Evolutionary conservation across 495 filamentous ascomycete genomes (phyloP).

Genomic region (Halenospora varia): DNA sequence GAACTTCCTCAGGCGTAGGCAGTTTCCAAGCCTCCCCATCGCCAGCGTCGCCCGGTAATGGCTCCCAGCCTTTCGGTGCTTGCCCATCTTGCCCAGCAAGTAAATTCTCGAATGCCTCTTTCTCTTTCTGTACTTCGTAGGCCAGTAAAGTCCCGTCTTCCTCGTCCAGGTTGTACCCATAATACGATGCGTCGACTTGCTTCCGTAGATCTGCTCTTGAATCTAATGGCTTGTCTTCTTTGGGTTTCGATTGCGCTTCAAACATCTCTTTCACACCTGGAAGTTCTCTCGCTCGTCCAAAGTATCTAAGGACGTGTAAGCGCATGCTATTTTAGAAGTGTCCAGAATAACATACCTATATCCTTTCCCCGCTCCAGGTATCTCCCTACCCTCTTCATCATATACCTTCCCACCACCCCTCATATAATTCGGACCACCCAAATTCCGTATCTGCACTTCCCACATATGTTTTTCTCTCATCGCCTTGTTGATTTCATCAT

Average conservation of each 20-base stretch:
- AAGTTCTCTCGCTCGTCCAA: conserved; percentile 84
- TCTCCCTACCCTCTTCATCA: conserved; percentile 89
- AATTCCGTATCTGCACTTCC: conserved; percentile 91
- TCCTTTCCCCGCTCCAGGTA: conserved; percentile 84
- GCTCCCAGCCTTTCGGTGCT: conserved; percentile 66
- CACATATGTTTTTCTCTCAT: conserved; percentile 99
- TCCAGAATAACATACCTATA: conserved; percentile 60
- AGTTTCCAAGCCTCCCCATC: conserved; percentile 83
- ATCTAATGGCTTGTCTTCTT: conserved; percentile 55
- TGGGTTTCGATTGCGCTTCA: conserved; percentile 60
- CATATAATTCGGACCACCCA: conserved; percentile 98
- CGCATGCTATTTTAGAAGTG: no score
- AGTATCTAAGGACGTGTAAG: conserved; percentile 65
- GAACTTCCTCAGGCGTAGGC: conserved; percentile 83
- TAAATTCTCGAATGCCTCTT: conserved; percentile 68
- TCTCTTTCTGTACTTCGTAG: conserved; percentile 82
- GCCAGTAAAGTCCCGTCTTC: conserved; percentile 81
- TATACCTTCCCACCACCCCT: conserved; percentile 74
- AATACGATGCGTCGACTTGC: conserved; percentile 91
- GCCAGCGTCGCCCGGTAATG: conserved; percentile 80
- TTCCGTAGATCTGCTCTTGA: conserved; percentile 64
- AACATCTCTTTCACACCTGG: conserved; percentile 97
- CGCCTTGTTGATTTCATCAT: conserved; percentile 98
- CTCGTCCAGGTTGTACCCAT: conserved; percentile 91
- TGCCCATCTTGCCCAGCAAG: conserved; percentile 36